These are phyloP conservation scores for Paramecium bursaria DNA, from an alignment of 73 alveolate genomes.

Conservation along the genomic window DNA sequence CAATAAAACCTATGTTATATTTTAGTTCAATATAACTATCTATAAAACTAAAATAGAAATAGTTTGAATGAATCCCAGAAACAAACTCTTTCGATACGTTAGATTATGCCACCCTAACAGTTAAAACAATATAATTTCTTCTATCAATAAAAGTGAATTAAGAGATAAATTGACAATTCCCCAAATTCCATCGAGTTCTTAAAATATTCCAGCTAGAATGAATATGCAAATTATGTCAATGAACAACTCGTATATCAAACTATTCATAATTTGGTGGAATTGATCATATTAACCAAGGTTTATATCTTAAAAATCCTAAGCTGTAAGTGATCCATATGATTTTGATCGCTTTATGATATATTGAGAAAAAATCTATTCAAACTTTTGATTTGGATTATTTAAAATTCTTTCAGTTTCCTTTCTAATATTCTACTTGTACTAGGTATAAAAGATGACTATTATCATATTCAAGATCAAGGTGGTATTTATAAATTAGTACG, in stretches of 20 bases:
- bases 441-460: conserved; percentile 29
- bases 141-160: too few species aligned
- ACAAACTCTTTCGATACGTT: too few species aligned
- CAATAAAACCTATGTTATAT: too few species aligned
- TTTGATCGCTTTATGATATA: neutral
- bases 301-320: neutral
- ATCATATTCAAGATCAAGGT: neutral
- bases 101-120: too few species aligned
- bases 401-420: conserved; percentile 1
- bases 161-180: too few species aligned
- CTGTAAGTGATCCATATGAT: neutral
- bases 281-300: neutral
- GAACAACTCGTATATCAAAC: neutral
- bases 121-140: too few species aligned
- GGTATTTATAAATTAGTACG: conserved; percentile 30
- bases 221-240: neutral
- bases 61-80: too few species aligned
- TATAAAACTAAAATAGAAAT: too few species aligned
- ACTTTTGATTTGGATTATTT: neutral
- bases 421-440: neutral
- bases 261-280: neutral
- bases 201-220: too few species aligned
- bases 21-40: too few species aligned
- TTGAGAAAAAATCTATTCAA: neutral
- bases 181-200: too few species aligned